Evolutionary conservation across 2,329 filamentous ascomycete genomes (phyloP).

Genomic region (Rhexocercosporidium sp.): DNA sequence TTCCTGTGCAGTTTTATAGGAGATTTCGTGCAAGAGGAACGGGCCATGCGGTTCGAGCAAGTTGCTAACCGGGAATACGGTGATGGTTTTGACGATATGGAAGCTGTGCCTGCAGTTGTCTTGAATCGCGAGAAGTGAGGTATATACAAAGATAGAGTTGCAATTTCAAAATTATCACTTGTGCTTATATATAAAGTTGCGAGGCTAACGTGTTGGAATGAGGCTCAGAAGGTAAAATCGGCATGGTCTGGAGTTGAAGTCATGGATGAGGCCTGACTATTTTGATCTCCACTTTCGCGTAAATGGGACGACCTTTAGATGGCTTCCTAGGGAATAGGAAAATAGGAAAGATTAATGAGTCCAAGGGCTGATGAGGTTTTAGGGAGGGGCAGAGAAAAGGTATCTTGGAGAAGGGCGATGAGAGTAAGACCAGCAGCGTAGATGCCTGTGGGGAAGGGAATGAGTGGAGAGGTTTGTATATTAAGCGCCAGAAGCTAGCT

Average conservation of each 20-base stretch:
- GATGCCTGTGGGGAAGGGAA: constrained; percentile 54
- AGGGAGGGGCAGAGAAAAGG: constrained; percentile 40
- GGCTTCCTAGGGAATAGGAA: too few species aligned
- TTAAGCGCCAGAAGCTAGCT: constrained; percentile 46
- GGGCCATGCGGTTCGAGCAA: not conserved
- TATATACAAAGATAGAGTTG: not conserved
- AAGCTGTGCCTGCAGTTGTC: not conserved
- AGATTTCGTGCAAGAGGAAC: not conserved
- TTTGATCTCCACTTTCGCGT: not conserved
- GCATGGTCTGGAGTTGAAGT: not conserved
- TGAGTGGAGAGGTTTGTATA: constrained; percentile 53
- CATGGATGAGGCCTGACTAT: not conserved
- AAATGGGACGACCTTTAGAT: not conserved
- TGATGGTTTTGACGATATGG: not conserved
- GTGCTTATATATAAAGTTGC: not conserved
- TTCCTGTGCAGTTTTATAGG: not conserved
- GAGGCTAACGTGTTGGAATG: not conserved
- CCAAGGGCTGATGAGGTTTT: constrained; percentile 49
- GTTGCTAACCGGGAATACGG: not conserved
- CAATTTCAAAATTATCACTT: not conserved
- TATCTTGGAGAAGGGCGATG: constrained; percentile 47
- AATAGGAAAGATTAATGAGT: constrained; percentile 52
- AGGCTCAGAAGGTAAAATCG: not conserved
- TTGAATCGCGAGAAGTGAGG: not conserved
- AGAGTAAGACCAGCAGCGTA: constrained; percentile 35